These are phyloP conservation scores for Pogostemon cablin DNA, from an alignment of 257 asterid species.

Conservation along the genomic window DNA sequence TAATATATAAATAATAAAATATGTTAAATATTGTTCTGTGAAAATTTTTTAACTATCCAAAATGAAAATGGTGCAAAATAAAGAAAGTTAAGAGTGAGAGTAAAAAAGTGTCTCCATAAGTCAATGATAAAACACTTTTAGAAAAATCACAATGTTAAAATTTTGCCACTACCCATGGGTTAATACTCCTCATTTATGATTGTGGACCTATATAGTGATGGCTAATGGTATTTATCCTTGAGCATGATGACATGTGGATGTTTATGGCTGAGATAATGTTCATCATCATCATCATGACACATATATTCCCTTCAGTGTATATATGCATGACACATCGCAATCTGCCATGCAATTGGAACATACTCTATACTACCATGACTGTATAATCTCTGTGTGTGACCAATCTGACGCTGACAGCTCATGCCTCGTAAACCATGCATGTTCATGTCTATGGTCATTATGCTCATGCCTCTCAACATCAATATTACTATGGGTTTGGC, in stretches of 20 bases:
- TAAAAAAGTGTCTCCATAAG: too few species aligned
- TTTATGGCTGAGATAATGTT: neutral
- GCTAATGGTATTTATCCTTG: neutral
- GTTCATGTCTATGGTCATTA: neutral
- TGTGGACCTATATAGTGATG: conserved; percentile 29
- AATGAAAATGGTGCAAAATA: too few species aligned
- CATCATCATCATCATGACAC: conserved; percentile 20
- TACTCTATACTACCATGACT: conserved; percentile 1
- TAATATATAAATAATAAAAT: too few species aligned
- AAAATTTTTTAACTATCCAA: too few species aligned
- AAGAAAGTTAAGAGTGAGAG: too few species aligned
- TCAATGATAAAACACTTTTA: too few species aligned
- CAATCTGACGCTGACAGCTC: conserved; percentile 30
- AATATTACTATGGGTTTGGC: conserved; percentile 12
- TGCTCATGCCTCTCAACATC: neutral
- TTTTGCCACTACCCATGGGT: too few species aligned
- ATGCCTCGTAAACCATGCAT: conserved; percentile 7
- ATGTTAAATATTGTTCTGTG: too few species aligned
- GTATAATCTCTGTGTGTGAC: too few species aligned
- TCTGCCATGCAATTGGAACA: conserved; percentile 24
- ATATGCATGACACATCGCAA: conserved; percentile 23
- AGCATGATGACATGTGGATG: conserved; percentile 23
- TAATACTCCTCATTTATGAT: neutral
- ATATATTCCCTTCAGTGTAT: neutral
- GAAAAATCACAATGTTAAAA: too few species aligned